phyloP scores from a whole-genome alignment of 1,284 basidiomycete species.

The Abortiporus biennis region DNA sequence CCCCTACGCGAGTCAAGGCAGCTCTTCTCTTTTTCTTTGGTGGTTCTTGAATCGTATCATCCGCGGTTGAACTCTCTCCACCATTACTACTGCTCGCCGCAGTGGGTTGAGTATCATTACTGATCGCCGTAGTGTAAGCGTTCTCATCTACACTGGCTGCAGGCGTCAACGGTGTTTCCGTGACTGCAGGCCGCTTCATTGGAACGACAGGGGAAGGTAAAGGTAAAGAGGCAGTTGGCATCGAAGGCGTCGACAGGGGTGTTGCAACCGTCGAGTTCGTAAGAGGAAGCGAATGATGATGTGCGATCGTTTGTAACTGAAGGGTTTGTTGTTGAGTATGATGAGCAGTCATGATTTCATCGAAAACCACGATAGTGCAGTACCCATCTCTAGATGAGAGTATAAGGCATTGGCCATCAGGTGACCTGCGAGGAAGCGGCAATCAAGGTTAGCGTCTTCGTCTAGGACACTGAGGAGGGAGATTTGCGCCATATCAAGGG shows the following conservation, averaged over 20 bases:
- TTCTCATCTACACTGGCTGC: conserved; percentile 39
- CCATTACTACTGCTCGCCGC: neutral
- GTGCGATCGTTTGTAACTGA: conserved; percentile 83
- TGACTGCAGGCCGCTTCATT: conserved; percentile 40
- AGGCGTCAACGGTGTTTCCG: conserved; percentile 43
- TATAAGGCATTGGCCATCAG: conserved; percentile 91
- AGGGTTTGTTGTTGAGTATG: conserved; percentile 85
- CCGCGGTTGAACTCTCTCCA: conserved; percentile 7
- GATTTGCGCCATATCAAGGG: conserved; percentile 4
- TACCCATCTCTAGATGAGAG: conserved; percentile 95
- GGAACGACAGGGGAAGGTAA: conserved; percentile 35
- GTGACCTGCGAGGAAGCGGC: conserved; percentile 60
- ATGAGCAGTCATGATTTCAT: conserved; percentile 83
- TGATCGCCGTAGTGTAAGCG: conserved; percentile 14
- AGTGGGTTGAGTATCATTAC: conserved; percentile 7
- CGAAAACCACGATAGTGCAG: conserved; percentile 89
- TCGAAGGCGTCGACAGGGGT: conserved; percentile 34
- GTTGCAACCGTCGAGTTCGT: conserved; percentile 30
- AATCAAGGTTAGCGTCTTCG: conserved; percentile 1
- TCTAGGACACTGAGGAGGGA: too few species aligned
- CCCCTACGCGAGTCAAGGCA: conserved; percentile 68
- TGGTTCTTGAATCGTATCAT: conserved; percentile 23
- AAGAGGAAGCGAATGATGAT: conserved; percentile 68
- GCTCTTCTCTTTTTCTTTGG: conserved; percentile 91
- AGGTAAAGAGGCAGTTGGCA: conserved; percentile 28